Base-by-base conservation (phyloP, 345 rosid genomes). In the Eucalyptus pumila region DNA sequence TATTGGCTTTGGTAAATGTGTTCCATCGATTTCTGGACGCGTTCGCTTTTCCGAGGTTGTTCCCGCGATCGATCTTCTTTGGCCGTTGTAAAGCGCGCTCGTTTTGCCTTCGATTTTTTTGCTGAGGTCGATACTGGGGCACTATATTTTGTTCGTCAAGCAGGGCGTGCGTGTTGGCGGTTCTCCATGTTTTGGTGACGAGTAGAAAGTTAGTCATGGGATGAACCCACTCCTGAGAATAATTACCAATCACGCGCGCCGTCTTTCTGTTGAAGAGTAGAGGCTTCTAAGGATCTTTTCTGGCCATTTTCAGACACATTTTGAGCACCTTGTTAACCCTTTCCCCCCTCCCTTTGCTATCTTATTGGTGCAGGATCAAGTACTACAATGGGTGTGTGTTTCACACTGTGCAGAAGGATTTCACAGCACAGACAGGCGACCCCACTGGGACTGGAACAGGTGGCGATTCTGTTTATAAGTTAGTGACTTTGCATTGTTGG, bases 391-490 rank as follows among this genome's bases (percentile, higher is more conserved):
- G 98, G 15, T 96, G 98, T 90, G 90, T 97, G 6, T 96, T 97
- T 88, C 98, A 96, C 93, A 93, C 94, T 34, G 96, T 97, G 37
- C 99, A 97, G 92, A 97, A 96, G 92, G 98, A 97, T 94, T 97
- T 97, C 85, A 97, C 94, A 50, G 93, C 95, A 37, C 95, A 94
- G 88, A 92, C 99, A 3, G 99, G 99, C 76, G 99, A 97, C 87
- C 99, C 96, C 27, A 96, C 98, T 86, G 98, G 99, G 45, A 95
- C 97, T 0, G 99, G 98, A 60, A 88, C 94, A 42, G 98, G 96
- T 58, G 99, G 99, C 49, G 97, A 98, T 91, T 98, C 99, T 0
- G 88, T 97, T 42, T 98, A 97, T 91, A 98, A 95, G 99, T 98
- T 92, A 92, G 96, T 40, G 86, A 32, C 65, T 40, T 21, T 72